A percentile compares a stretch with the other conserved stretches of the same genome.
phyloP scores from a whole-genome alignment of 2,329 filamentous ascomycete species.

The Chaetomium globosum region DNA sequence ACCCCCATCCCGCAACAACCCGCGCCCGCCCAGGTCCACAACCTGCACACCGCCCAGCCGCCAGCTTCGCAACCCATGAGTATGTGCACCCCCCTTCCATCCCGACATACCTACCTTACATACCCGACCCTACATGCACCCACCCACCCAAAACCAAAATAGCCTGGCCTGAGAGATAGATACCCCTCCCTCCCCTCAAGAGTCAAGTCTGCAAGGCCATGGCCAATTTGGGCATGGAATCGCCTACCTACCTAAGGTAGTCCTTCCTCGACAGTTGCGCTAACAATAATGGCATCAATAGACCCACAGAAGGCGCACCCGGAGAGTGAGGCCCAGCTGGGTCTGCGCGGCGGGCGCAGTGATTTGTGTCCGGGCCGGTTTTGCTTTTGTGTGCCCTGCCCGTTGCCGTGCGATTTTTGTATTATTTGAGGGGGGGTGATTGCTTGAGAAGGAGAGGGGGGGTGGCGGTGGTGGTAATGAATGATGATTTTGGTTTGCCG shows the following conservation, averaged over 20 bases:
- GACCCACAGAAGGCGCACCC: slow-evolving; percentile 39
- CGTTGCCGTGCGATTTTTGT: slow-evolving; percentile 46
- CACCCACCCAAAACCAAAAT: no score
- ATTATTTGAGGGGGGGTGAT: slow-evolving; percentile 37
- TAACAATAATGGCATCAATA: slow-evolving; percentile 15
- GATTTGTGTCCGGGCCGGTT: slow-evolving; percentile 43
- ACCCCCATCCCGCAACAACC: slow-evolving; percentile 23
- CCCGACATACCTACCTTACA: no score
- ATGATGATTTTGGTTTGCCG: neutral
- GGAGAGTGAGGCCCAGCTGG: slow-evolving; percentile 30
- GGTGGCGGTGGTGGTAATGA: no score
- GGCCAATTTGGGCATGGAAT: no score
- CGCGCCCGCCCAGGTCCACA: slow-evolving; percentile 24
- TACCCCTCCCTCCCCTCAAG: no score
- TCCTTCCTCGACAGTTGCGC: neutral
- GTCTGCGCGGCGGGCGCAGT: slow-evolving; percentile 40
- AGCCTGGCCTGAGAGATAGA: no score
- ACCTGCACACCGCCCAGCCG: slow-evolving; percentile 29
- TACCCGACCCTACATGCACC: no score
- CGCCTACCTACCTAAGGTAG: no score
- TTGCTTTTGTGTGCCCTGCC: slow-evolving; percentile 47
- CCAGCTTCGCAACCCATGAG: slow-evolving; percentile 31
- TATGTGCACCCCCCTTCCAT: slow-evolving; percentile 14
- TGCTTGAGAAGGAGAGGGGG: no score
- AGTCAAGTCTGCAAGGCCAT: no score